phyloP scores from a whole-genome alignment of 2,329 filamentous ascomycete genomes.

The Neonectria punicea region DNA sequence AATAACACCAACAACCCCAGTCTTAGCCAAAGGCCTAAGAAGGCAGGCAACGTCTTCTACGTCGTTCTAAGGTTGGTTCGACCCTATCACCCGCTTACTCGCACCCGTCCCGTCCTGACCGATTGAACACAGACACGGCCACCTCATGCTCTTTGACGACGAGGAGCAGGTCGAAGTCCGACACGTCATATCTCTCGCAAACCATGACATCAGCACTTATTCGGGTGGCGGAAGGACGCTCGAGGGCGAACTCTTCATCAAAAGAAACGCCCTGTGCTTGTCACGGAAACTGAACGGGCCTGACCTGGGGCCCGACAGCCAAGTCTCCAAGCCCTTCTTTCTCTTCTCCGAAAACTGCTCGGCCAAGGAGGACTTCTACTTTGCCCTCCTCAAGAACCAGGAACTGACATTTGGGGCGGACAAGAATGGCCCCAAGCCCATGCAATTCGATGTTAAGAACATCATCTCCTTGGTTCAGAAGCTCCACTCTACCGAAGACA shows the following conservation, averaged over 20 bases:
- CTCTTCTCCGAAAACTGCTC: slow-evolving; percentile 96
- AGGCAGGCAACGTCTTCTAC: slow-evolving; percentile 89
- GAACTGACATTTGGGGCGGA: slow-evolving; percentile 71
- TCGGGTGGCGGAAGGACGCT: slow-evolving; percentile 81
- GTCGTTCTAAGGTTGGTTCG: slow-evolving; percentile 80
- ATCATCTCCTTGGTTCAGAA: slow-evolving; percentile 91
- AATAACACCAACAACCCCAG: slow-evolving; percentile 59
- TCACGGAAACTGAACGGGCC: slow-evolving; percentile 69
- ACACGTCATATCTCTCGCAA: slow-evolving; percentile 91
- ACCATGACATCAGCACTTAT: slow-evolving; percentile 87
- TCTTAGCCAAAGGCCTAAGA: slow-evolving; percentile 66
- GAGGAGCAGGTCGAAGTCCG: slow-evolving; percentile 94
- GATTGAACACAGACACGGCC: slow-evolving; percentile 74
- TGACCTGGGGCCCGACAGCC: slow-evolving; percentile 65
- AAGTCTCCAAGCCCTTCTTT: slow-evolving; percentile 83
- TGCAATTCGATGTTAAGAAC: slow-evolving; percentile 84
- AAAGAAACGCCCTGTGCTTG: slow-evolving; percentile 88
- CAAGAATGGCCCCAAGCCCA: slow-evolving; percentile 71
- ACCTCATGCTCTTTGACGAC: slow-evolving; percentile 98
- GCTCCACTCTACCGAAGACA: slow-evolving; percentile 91
- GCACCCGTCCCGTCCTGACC: slow-evolving; percentile 23
- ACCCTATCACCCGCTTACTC: not conserved
- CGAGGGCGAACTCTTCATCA: slow-evolving; percentile 95
- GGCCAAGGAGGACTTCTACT: slow-evolving; percentile 98
- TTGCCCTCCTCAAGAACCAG: slow-evolving; percentile 87